Evolutionary conservation across 2,329 filamentous ascomycete species (phyloP).

Genomic region (Neospermospora avenae): DNA sequence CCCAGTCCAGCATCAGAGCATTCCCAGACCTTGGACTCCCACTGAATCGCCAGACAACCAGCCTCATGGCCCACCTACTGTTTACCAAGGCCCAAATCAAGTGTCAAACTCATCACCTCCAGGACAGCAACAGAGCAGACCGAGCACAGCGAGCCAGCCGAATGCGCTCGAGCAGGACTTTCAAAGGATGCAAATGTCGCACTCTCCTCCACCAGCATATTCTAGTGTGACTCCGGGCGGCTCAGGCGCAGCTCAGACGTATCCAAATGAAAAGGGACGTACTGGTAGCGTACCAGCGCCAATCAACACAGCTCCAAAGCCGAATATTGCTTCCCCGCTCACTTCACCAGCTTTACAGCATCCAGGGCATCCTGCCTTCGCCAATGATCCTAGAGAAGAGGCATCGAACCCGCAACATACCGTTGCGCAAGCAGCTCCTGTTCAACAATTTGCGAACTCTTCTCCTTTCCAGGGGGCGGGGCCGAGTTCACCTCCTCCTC

Average conservation of each 20-base stretch:
- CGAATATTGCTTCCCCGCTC: slow-evolving; percentile 38
- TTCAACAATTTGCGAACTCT: slow-evolving; percentile 36
- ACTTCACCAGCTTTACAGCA: slow-evolving; percentile 43
- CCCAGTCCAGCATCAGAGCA: slow-evolving; percentile 34
- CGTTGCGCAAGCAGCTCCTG: slow-evolving; percentile 17
- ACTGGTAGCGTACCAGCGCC: slow-evolving; percentile 28
- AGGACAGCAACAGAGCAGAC: slow-evolving; percentile 39
- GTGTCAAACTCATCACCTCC: slow-evolving; percentile 45
- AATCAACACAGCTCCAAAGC: slow-evolving; percentile 30
- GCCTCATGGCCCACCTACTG: slow-evolving; percentile 83
- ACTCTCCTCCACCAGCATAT: slow-evolving; percentile 93
- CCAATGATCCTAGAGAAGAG: slow-evolving; percentile 68
- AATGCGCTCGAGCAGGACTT: slow-evolving; percentile 85
- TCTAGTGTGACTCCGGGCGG: slow-evolving; percentile 64
- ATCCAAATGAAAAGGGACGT: slow-evolving; percentile 70
- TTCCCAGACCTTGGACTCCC: slow-evolving; percentile 82
- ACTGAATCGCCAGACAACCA: slow-evolving; percentile 85
- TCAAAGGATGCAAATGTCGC: slow-evolving; percentile 73
- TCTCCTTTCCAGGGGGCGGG: slow-evolving; percentile 47
- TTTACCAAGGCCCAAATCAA: slow-evolving; percentile 82
- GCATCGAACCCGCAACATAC: slow-evolving; percentile 30
- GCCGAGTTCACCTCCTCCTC: slow-evolving; percentile 81
- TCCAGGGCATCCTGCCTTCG: slow-evolving; percentile 81
- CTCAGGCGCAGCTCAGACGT: slow-evolving; percentile 49
- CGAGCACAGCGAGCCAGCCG: slow-evolving; percentile 46